Percentiles rank a stretch among this genome's conserved stretches.
These are phyloP conservation scores for Cercospora sp. DNA, from an alignment of 2,329 filamentous ascomycete species.

Conservation along the genomic window DNA sequence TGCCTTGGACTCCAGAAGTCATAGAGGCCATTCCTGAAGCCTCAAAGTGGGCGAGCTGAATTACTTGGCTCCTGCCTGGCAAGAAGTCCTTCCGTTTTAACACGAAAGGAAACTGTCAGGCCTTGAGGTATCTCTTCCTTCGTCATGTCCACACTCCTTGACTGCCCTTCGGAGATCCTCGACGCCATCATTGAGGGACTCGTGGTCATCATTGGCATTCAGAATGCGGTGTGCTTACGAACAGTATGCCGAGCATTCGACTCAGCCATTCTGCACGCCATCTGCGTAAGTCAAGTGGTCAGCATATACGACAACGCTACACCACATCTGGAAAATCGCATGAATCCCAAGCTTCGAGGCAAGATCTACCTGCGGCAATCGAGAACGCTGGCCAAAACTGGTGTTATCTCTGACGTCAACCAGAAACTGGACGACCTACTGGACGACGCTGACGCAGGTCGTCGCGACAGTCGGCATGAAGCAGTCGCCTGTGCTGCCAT, in stretches of 20 bases:
- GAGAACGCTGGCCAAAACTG: not conserved
- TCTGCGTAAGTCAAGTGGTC: conserved; percentile 11
- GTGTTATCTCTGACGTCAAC: not conserved
- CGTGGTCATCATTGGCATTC: conserved; percentile 10
- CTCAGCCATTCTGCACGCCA: conserved; percentile 10
- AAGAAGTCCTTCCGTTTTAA: no score
- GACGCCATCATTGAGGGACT: conserved; percentile 5
- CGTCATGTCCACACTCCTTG: not conserved
- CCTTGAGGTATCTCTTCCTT: no score
- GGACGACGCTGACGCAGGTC: not conserved
- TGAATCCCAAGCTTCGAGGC: conserved; percentile 1
- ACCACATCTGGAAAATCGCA: not conserved
- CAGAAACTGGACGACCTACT: not conserved
- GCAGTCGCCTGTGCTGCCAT: not conserved
- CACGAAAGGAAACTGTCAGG: no score
- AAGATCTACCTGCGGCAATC: not conserved
- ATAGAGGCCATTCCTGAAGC: no score
- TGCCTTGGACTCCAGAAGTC: no score
- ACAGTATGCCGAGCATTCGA: conserved; percentile 12
- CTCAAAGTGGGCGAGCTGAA: no score
- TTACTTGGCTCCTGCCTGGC: no score
- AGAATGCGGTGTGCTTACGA: conserved; percentile 9
- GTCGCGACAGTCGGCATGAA: not conserved
- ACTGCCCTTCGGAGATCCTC: not conserved
- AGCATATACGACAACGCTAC: conserved; percentile 3